Evolutionary conservation across 1,139 yeast genomes (phyloP), one percentile per base, ranked within the genome.

Genomic region (Arxiozyma telluris): DNA sequence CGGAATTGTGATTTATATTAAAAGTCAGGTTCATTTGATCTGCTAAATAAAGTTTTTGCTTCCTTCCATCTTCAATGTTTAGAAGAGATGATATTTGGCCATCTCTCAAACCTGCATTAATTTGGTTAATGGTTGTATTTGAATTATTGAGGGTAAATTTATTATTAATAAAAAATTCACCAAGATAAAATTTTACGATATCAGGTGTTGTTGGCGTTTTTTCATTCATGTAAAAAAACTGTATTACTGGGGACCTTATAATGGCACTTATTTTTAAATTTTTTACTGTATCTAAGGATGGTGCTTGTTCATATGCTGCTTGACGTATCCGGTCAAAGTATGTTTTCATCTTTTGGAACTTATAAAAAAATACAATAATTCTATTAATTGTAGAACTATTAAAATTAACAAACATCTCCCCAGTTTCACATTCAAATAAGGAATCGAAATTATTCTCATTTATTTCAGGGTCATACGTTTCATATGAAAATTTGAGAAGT

Each of bases 311-410:
- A 65, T 82, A 74, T 0, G 98, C 97, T 15, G 91, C 88, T 62
- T 86, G 89, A 57, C 98, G 78, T 0, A 98, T 96, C 20, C 80
- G 75, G 63, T 93, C 98, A 67, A 86, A 93, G 18, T 91, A 76
- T 1, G 82, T 82, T 68, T 93, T 93, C 96, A 93, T 89, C 61
- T 80, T 80, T 57, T 83, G 85, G 65, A 94, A 87, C 62, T 87
- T 87, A 59, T 81, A 81, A 62, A 89, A 72, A 64, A 83, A 91
- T 39, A 79, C 76, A 46, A 86, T 67, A 12, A 93, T 79, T 59
- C 84, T 79, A 47, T 83, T 77, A 60, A 89, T 77, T 0, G 98
- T 87, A 58, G 83, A 86, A 63, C 91, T 96, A 23, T 89, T 82
- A 64, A 90, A 87, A 65, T 84, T 87, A 7, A 91, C 70, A 51